phyloP scores from a whole-genome alignment of 306 rosid species.

The Spatholobus suberectus region DNA sequence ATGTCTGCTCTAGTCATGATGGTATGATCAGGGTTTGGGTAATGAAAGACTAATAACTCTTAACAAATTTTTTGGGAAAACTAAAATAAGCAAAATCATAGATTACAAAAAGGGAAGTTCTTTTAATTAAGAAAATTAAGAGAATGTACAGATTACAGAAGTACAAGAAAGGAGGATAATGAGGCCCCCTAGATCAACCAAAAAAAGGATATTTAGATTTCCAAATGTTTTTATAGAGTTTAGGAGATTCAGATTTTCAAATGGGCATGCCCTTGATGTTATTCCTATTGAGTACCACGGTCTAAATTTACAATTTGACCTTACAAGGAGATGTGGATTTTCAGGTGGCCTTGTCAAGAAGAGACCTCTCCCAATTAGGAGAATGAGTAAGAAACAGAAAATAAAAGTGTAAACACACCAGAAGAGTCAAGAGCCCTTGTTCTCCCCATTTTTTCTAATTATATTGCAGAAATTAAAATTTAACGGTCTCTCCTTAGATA shows the following conservation, averaged over 20 bases:
- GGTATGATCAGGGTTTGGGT: background rate
- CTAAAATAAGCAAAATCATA: background rate
- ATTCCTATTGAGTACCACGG: background rate
- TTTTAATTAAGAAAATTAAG: background rate
- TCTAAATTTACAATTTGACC: background rate
- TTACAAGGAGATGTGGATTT: background rate
- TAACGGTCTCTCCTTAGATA: background rate
- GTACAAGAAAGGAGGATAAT: background rate
- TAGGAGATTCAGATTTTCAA: constrained; percentile 3
- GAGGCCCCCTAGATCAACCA: constrained; percentile 17
- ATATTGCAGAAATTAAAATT: background rate
- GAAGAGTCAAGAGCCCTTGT: constrained; percentile 12
- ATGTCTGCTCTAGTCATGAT: background rate
- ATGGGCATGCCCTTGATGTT: background rate
- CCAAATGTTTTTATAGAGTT: background rate
- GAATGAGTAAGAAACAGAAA: constrained; percentile 7
- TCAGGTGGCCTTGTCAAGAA: background rate
- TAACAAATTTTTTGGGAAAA: background rate
- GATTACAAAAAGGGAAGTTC: background rate
- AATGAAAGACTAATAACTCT: constrained; percentile 1
- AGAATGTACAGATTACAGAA: background rate
- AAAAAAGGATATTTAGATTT: background rate
- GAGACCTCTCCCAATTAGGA: background rate
- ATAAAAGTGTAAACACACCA: background rate
- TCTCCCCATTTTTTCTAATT: background rate